phyloP scores from a whole-genome alignment of 306 rosid species.

The Malus sieversii region DNA sequence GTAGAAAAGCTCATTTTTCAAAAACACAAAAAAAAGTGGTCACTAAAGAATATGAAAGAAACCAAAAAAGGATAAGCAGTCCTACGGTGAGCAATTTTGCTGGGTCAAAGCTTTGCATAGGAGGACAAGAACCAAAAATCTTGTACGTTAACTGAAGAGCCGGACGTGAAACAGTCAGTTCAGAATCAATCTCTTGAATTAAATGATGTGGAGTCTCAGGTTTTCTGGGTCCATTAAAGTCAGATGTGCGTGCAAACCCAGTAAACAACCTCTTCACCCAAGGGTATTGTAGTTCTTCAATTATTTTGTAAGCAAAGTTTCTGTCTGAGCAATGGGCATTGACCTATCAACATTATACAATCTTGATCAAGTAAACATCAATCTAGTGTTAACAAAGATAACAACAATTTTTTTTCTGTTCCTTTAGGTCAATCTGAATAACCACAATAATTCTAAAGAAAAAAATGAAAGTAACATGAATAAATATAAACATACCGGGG shows the following conservation, averaged over 20 bases:
- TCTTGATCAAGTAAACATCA: conserved; percentile 15
- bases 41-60: conserved; percentile 6
- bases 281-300: conserved; percentile 79
- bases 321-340: conserved; percentile 75
- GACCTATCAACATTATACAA: conserved; percentile 42
- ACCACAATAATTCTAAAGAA: not conserved
- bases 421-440: no score
- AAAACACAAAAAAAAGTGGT: not conserved
- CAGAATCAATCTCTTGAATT: conserved; percentile 86
- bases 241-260: conserved; percentile 94
- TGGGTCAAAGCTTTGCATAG: conserved; percentile 92
- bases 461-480: conserved; percentile 10
- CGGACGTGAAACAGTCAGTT: conserved; percentile 63
- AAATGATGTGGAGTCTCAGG: conserved; percentile 65
- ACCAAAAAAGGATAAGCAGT: not conserved
- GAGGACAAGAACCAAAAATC: conserved; percentile 92
- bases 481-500: conserved; percentile 59
- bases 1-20: conserved; percentile 4
- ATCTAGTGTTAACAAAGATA: not conserved
- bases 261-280: conserved; percentile 84
- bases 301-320: conserved; percentile 65
- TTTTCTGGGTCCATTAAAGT: conserved; percentile 79
- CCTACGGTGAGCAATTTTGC: conserved; percentile 95
- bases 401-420: conserved; percentile 2
- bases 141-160: conserved; percentile 82